Percentiles rank a stretch among this genome's conserved stretches.
Evolutionary conservation across 495 filamentous ascomycete species (phyloP).

Genomic region (Trichocladium uniseriatum): DNA sequence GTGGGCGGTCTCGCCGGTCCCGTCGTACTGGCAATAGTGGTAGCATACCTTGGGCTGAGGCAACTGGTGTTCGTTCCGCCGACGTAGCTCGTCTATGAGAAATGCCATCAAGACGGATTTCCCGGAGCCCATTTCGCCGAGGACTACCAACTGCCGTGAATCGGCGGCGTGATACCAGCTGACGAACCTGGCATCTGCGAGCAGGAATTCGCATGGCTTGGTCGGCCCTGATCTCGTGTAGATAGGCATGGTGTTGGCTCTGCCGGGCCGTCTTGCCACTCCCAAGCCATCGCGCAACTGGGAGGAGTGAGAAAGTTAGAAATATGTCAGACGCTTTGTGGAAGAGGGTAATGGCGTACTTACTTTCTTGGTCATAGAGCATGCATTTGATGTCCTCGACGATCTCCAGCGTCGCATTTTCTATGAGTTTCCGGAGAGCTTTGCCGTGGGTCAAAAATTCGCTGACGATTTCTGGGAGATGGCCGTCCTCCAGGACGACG

Average conservation of each 20-base stretch:
- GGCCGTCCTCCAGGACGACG: constrained; percentile 9
- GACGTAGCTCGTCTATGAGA: constrained; percentile 18
- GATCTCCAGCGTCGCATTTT: constrained; percentile 20
- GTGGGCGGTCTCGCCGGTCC: constrained; percentile 11
- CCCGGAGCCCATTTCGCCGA: constrained; percentile 22
- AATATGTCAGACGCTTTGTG: constrained; percentile 3
- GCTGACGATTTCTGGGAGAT: constrained; percentile 11
- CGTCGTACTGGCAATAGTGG: constrained; percentile 21
- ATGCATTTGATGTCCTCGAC: constrained; percentile 16
- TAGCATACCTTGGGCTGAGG: constrained; percentile 22
- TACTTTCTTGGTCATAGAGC: constrained; percentile 22
- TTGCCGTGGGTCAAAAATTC: constrained; percentile 15
- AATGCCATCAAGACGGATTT: constrained; percentile 21
- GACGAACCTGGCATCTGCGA: neutral
- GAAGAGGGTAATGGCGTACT: neutral
- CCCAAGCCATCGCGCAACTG: neutral
- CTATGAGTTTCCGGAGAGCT: constrained; percentile 9
- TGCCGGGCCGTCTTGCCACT: neutral
- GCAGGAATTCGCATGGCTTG: neutral
- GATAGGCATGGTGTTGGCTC: neutral
- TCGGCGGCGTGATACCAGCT: constrained; percentile 3
- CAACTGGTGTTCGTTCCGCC: constrained; percentile 11
- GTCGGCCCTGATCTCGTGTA: neutral
- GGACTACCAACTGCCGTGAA: constrained; percentile 16
- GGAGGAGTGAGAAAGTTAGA: too few relatives aligned